Evolutionary conservation across 345 rosid species (phyloP).

Genomic region (Citrus mangshanensis): DNA sequence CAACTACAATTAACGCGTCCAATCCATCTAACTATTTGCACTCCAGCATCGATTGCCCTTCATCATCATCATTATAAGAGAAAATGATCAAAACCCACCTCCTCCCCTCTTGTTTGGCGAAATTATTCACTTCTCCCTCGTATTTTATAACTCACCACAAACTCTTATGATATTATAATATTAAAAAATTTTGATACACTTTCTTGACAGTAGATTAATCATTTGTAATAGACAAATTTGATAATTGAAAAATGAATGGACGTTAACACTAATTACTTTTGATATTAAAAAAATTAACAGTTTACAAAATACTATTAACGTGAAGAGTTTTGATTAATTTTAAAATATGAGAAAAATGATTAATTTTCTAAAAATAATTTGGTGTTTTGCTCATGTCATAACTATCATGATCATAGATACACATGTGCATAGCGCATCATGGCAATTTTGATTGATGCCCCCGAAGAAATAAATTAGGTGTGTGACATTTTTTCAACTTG

Average conservation of each 20-base stretch:
- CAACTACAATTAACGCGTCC: slow-evolving; percentile 10
- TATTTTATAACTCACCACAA: neutral
- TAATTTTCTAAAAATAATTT: neutral
- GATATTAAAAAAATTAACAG: neutral
- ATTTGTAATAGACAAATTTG: no score
- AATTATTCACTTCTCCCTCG: neutral
- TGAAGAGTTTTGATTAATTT: neutral
- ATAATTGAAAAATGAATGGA: no score
- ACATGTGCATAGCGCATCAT: slow-evolving; percentile 8
- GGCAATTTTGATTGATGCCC: slow-evolving; percentile 18
- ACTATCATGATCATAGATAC: neutral
- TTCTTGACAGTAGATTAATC: no score
- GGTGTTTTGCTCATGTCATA: neutral
- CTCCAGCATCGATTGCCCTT: slow-evolving; percentile 14
- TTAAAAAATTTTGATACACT: neutral
- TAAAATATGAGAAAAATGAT: no score
- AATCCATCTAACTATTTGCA: slow-evolving; percentile 7
- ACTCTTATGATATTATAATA: neutral
- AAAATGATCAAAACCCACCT: no score
- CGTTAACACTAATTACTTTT: no score
- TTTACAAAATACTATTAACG: neutral
- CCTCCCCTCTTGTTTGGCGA: neutral
- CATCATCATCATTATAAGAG: slow-evolving; percentile 6
- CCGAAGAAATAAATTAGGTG: neutral
- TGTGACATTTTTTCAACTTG: slow-evolving; percentile 21